Base-by-base conservation (phyloP, 176 grass and related monocot species). In the Triticum urartu region DNA sequence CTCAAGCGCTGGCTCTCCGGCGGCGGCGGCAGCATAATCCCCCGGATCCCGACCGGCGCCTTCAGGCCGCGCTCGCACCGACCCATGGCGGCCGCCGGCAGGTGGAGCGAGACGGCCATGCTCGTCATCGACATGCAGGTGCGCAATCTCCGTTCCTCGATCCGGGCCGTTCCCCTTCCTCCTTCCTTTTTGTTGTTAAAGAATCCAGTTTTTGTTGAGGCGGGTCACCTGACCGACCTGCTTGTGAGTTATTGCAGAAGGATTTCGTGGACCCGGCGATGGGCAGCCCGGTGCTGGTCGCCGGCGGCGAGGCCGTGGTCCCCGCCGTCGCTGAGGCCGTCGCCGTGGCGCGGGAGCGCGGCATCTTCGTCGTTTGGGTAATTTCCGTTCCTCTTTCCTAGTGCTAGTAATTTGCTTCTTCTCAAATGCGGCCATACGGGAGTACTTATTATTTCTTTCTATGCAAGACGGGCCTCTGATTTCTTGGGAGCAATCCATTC, bases 81-180 rank as follows among this genome's bases (percentile, higher is more conserved):
- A 6, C 24, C 63, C 17, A 89, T 89, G 87, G 81, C 80, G 36
- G 52, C 79, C 61, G 58, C 77, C 30, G 78, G 42, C 17, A 86
- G 78, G 11, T 92, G 86, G 93, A 80, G 48, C 87, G 82, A 90
- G 74, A 90, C 93, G 20, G 88, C 88, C 69, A 75, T 95, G 88
- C 93, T 95, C 75, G 83, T 95, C 78, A 95, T 95, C 80, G 93
- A 95, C 78, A 95, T 95, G 93, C 93, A 95, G 88, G 88, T 84
- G 63, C 34, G 54, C 6, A 6, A 0, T 21, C 65, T 52, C 61
- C 25, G 21, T 14, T 81, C 70, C 71, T 64, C 78, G 26, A 28
- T 50, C 43, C 43, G n/a, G 32, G 34, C 21, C 36, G 38, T 25
- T 73, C 42, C 25, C 22, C 40, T 47, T 15, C n/a, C 45, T 11